Conservation (phyloP, 2,329 filamentous ascomycete genomes). For the Nannizzia gypsea region DNA sequence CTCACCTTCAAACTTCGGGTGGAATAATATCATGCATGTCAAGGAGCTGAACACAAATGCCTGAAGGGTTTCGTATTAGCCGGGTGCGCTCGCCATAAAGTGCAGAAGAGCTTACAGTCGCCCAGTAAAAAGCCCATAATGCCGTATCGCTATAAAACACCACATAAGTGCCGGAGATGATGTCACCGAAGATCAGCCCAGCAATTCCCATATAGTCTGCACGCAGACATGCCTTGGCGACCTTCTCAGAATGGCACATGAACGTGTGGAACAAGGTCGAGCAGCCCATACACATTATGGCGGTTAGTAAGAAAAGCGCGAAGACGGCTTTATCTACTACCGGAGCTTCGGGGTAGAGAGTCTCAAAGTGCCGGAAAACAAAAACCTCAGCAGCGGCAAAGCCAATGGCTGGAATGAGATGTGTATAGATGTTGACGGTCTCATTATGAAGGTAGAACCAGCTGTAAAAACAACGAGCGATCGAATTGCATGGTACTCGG, state of each 20-base stretch:
- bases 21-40: constrained; percentile 29
- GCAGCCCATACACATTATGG: constrained; percentile 55
- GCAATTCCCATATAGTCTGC: constrained; percentile 23
- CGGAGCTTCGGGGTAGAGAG: constrained; percentile 8
- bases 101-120: constrained; percentile 17
- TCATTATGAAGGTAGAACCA: constrained; percentile 56
- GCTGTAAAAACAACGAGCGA: constrained; percentile 44
- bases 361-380: constrained; percentile 9
- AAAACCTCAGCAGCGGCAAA: constrained; percentile 31
- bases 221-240: constrained; percentile 16
- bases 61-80: background rate
- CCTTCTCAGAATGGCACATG: constrained; percentile 18
- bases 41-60: background rate
- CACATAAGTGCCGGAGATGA: constrained; percentile 25
- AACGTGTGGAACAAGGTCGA: constrained; percentile 21
- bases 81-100: background rate
- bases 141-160: constrained; percentile 21
- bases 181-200: constrained; percentile 20
- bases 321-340: constrained; percentile 9
- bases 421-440: constrained; percentile 60
- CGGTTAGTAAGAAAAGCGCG: constrained; percentile 58
- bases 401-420: constrained; percentile 54
- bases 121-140: constrained; percentile 20
- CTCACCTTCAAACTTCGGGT: constrained; percentile 20
- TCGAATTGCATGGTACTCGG: constrained; percentile 51